phyloP scores from a whole-genome alignment of 768 basidiomycete species.

The Termitomyces bulborhizus region DNA sequence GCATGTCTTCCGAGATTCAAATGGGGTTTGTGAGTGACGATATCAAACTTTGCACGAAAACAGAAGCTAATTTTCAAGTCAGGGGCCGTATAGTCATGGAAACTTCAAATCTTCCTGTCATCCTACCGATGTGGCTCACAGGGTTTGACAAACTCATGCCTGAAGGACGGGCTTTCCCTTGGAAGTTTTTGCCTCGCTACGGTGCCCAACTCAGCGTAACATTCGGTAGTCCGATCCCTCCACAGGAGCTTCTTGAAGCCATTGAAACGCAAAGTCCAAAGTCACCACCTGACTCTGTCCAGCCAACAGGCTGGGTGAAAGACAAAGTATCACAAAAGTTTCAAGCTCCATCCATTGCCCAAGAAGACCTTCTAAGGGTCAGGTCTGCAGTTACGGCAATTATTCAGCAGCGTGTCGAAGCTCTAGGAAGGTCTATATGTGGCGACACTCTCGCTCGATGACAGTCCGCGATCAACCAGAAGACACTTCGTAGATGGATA shows the following conservation, averaged over 20 bases:
- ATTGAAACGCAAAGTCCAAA: slow-evolving; percentile 3
- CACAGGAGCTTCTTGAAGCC: slow-evolving; percentile 25
- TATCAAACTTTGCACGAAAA: neutral
- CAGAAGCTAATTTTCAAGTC: slow-evolving; percentile 4
- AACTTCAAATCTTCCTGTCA: slow-evolving; percentile 51
- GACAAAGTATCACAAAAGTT: slow-evolving; percentile 3
- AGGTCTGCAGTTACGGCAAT: slow-evolving; percentile 50
- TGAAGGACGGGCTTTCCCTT: slow-evolving; percentile 71
- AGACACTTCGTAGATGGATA: neutral
- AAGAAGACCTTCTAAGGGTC: slow-evolving; percentile 27
- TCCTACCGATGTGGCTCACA: slow-evolving; percentile 93
- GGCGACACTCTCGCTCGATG: slow-evolving; percentile 25
- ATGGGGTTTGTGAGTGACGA: slow-evolving; percentile 83
- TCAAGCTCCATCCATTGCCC: neutral
- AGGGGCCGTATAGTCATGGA: slow-evolving; percentile 82
- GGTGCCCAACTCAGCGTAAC: slow-evolving; percentile 66
- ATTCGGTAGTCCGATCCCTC: slow-evolving; percentile 69
- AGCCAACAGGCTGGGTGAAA: slow-evolving; percentile 19
- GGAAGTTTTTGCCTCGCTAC: slow-evolving; percentile 61
- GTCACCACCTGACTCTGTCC: slow-evolving; percentile 2
- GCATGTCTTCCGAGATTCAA: slow-evolving; percentile 72
- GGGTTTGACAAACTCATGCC: slow-evolving; percentile 89
- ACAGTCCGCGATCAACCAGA: neutral
- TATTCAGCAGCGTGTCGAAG: slow-evolving; percentile 47
- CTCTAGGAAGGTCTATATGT: slow-evolving; percentile 44